Evolutionary conservation across 75 land plant species (phyloP), one percentile per base, ranked within the genome.

Genomic region (Isoetes taiwanensis): DNA sequence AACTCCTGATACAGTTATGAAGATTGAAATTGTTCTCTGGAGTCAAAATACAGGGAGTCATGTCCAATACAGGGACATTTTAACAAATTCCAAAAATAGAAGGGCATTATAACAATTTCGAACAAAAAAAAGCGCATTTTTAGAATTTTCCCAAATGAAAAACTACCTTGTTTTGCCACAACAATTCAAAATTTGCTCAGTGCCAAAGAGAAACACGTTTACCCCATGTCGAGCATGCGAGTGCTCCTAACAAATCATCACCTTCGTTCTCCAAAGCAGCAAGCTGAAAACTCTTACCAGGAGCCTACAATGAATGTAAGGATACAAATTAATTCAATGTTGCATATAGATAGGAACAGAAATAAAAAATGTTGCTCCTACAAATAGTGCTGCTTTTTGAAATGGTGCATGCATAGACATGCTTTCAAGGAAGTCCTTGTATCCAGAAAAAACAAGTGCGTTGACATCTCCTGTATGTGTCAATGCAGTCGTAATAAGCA

Each of bases 181-280:
- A 37, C 23, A 84, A 25, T n/a, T 81, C 78, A 66, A 90, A 90
- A 32, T 60, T 35, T 17, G 96, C 52, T 4, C 96, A 85, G 3
- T 83, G 84, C 21, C 96, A 89, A 58, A 85, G 64, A 16, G 84
- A 60, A 10, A 79, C 80, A 27, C 58, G 64, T 58, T 76, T 90
- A 2, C 90, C 96, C 86, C 86, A 90, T 3, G 80, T 75, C 59
- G 76, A 74, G 5, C 86, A 76, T 19, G 78, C 75, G 34, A 90
- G 74, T 17, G 71, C 61, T 46, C 90, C 81, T 26, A 73, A 65
- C 23, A 90, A 59, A 28, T 48, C 52, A 63, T 90, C 96, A 24
- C 24, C 6, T 28, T 78, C 78, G 43, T 83, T 79, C 26, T 61
- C 71, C 30, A 76, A 69, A 43, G 81, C 90, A 43, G 90, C 86